These are phyloP conservation scores for Endotrypanum monterogeii DNA, from an alignment of 208 protist genomes.

Conservation along the genomic window DNA sequence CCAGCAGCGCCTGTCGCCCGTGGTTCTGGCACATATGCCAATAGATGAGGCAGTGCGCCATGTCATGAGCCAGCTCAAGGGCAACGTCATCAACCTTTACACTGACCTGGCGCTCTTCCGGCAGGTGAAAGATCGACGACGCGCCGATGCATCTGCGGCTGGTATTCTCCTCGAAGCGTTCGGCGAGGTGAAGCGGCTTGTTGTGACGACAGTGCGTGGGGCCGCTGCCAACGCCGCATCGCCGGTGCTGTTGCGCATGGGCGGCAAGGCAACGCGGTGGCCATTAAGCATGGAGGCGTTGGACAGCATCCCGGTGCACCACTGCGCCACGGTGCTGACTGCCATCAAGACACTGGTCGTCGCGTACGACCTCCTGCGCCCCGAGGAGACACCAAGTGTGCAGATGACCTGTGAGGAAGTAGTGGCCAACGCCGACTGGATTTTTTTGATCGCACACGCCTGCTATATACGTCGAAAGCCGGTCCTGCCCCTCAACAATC, in stretches of 20 bases:
- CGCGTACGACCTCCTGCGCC: conserved; percentile 72
- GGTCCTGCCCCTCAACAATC: conserved; percentile 69
- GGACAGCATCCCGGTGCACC: conserved; percentile 74
- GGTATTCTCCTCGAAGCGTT: conserved; percentile 85
- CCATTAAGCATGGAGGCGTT: conserved; percentile 64
- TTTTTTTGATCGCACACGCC: conserved; percentile 73
- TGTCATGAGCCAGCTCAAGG: conserved; percentile 87
- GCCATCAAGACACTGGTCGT: conserved; percentile 85
- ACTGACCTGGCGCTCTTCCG: conserved; percentile 84
- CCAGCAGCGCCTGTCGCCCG: conserved; percentile 65
- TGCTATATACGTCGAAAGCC: conserved; percentile 78
- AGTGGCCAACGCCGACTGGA: conserved; percentile 85
- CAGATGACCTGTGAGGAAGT: conserved; percentile 65
- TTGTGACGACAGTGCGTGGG: conserved; percentile 45
- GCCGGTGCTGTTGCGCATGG: conserved; percentile 14
- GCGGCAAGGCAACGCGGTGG: conserved; percentile 54
- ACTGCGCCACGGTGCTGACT: conserved; percentile 69
- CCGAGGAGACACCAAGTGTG: conserved; percentile 50
- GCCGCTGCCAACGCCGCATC: conserved; percentile 25
- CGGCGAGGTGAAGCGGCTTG: conserved; percentile 74
- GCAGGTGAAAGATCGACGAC: conserved; percentile 70
- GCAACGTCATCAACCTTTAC: conserved; percentile 84
- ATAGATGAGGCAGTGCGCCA: conserved; percentile 63
- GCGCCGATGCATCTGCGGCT: conserved; percentile 50
- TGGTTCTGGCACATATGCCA: conserved; percentile 70